Evolutionary conservation across 352 stramenopile species (phyloP), one percentile per base, ranked within the genome.

Genomic region (Globisporangium orthogonon): DNA sequence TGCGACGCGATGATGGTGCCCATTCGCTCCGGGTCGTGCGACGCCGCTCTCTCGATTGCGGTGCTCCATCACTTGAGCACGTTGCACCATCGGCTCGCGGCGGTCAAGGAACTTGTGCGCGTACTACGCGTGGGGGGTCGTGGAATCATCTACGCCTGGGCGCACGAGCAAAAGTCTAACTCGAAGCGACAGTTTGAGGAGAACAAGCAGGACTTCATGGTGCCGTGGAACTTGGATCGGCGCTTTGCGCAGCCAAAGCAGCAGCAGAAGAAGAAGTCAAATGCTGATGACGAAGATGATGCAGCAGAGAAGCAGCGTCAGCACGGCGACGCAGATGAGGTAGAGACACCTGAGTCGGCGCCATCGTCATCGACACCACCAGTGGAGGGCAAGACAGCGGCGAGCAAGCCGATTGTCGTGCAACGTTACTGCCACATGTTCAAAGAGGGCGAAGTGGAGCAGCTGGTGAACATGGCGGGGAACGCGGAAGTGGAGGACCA

Each of bases 361-460:
- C 18, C n/a, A 7, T 14, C n/a, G 13, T 14, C 13, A 29, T 33
- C 45, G 45, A 50, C 45, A 11, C 29, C 47, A 15, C 7, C 10
- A 37, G n/a, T 5, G 9, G 17, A 45, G 44, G 52, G 6, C 7
- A 49, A 52, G 30, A 47, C 13, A 29, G 33, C 9, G 7, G 54
- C 10, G 40, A 63, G 39, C 28, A 51, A 62, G 46, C 55, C 44
- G 41, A 46, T 89, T 28, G 76, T 94, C 17, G 72, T 94, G 58
- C 83, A 93, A 60, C 65, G 85, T n/a, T 94, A 92, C 64, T 94
- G 85, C 54, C 85, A 94, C 79, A 91, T 94, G 78, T 94, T 91
- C 52, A 91, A 91, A 55, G 69, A 92, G 60, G 85, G 85, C 18
- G 85, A 94, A 60, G 64, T 94, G 4, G 78, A 92, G 56, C 70